phyloP scores from a whole-genome alignment of 225 moss, liverwort and hornwort species.

The Antitrichia curtipendula region DNA sequence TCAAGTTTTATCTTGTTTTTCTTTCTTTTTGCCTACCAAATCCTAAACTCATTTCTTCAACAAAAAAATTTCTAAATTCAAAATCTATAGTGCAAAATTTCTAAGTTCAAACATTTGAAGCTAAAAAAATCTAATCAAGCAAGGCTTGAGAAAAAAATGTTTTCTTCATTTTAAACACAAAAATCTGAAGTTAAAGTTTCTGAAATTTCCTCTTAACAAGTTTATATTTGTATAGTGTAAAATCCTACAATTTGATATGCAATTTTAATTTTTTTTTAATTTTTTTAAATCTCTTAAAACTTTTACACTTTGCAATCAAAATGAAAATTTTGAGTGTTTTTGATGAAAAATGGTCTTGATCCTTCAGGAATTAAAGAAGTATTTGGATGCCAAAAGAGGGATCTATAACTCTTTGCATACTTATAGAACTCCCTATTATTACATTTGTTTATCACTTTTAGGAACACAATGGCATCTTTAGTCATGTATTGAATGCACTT shows the following conservation, averaged over 20 bases:
- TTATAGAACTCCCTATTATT: background rate
- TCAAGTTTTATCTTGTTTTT: background rate
- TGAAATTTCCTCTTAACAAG: background rate
- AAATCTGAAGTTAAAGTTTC: background rate
- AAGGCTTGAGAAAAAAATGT: background rate
- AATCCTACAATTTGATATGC: too few relatives aligned
- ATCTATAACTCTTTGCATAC: background rate
- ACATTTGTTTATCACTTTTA: too few relatives aligned
- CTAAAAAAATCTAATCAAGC: background rate
- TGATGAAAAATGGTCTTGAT: background rate
- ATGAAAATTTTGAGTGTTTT: background rate
- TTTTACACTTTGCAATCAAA: background rate
- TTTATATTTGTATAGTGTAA: background rate
- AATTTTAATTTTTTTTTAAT: too few relatives aligned
- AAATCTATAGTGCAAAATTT: background rate
- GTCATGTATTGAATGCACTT: background rate
- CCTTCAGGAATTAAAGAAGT: background rate
- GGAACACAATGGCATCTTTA: background rate
- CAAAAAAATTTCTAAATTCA: background rate
- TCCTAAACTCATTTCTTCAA: background rate
- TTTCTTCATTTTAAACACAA: background rate
- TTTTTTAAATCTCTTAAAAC: too few relatives aligned
- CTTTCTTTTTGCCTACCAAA: accelerated
- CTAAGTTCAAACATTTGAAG: background rate
- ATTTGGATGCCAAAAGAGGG: background rate